phyloP scores from a whole-genome alignment of 164 flowering plant genomes.

The Buxus sempervirens region DNA sequence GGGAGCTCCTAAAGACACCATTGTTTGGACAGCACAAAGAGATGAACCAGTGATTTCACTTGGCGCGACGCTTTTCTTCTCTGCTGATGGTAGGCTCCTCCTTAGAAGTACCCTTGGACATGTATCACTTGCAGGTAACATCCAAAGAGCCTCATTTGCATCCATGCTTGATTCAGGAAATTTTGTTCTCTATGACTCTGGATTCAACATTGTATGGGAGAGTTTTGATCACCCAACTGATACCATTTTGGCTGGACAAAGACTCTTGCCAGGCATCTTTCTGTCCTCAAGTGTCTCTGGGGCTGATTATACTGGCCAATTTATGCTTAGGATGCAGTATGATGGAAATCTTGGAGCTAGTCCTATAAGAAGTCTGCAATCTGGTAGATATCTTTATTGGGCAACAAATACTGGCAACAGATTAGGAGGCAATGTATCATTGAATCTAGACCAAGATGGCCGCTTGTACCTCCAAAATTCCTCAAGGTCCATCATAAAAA shows the following conservation, averaged over 20 bases:
- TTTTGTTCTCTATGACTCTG: neutral
- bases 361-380: neutral
- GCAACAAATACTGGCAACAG: neutral
- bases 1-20: neutral
- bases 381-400: neutral
- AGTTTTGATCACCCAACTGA: neutral
- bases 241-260: neutral
- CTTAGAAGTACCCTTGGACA: neutral
- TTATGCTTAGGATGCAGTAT: neutral
- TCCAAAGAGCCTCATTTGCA: neutral
- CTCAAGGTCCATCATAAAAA: neutral
- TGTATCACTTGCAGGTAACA: neutral
- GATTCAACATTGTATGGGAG: neutral
- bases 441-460: neutral
- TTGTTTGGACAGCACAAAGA: conserved; percentile 25
- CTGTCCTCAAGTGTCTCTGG: neutral
- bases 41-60: conserved; percentile 10
- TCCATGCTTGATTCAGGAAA: neutral
- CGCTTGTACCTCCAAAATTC: neutral
- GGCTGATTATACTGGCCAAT: neutral
- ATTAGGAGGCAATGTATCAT: neutral
- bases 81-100: neutral
- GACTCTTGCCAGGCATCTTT: neutral
- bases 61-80: neutral
- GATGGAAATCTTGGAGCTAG: neutral